Evolutionary conservation across 2,329 filamentous ascomycete genomes (phyloP).

Genomic region (Talaromyces piceae): DNA sequence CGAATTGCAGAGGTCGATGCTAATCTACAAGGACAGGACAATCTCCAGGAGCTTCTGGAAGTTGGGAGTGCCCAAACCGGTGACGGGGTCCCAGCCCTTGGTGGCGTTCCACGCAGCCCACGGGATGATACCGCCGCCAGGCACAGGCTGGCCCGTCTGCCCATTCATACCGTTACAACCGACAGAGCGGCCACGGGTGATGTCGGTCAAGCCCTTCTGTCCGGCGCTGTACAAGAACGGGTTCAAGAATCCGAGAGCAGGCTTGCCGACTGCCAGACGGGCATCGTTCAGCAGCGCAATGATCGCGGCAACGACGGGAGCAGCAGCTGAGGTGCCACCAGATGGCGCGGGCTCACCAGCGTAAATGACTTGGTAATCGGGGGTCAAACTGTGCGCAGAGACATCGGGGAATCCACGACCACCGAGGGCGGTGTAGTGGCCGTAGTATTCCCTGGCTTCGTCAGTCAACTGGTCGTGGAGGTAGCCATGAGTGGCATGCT

Average conservation of each 20-base stretch:
- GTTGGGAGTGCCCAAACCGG: constrained; percentile 26
- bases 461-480: constrained; percentile 31
- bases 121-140: constrained; percentile 18
- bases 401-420: constrained; percentile 58
- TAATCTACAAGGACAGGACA: constrained; percentile 19
- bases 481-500: constrained; percentile 33
- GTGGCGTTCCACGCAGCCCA: constrained; percentile 24
- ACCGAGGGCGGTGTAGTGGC: constrained; percentile 38
- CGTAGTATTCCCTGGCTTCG: constrained; percentile 44
- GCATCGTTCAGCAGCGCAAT: constrained; percentile 58
- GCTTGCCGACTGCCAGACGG: constrained; percentile 44
- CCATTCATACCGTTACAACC: constrained; percentile 30
- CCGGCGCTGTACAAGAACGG: constrained; percentile 51
- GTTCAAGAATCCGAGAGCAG: constrained; percentile 52
- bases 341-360: constrained; percentile 9
- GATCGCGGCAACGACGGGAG: constrained; percentile 53
- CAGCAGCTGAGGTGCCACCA: constrained; percentile 38
- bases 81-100: constrained; percentile 25
- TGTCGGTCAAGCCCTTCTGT: constrained; percentile 44
- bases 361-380: constrained; percentile 27
- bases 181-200: constrained; percentile 25
- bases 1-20: not conserved
- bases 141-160: constrained; percentile 15
- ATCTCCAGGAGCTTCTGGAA: constrained; percentile 9
- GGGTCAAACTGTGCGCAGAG: constrained; percentile 46